Evolutionary conservation across 768 basidiomycete genomes (phyloP).

Genomic region (Paxillus involutus): DNA sequence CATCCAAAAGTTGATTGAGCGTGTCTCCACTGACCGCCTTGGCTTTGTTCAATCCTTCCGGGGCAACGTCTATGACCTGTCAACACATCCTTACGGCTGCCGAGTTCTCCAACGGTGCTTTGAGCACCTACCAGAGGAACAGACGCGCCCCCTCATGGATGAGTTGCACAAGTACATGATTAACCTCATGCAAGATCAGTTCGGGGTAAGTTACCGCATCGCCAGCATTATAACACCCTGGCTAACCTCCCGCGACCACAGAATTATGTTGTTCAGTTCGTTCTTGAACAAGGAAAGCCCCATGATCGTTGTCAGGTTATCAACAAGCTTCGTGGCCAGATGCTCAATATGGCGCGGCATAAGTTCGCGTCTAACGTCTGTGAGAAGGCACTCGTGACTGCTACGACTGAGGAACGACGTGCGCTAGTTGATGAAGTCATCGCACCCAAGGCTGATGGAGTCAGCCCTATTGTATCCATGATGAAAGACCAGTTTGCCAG

Average conservation of each 20-base stretch:
- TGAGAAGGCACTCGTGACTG: conserved; percentile 80
- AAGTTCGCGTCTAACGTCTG: conserved; percentile 97
- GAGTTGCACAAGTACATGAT: conserved; percentile 74
- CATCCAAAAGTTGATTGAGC: conserved; percentile 86
- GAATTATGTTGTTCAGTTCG: conserved; percentile 96
- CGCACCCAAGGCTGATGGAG: conserved; percentile 58
- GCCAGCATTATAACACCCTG: background rate
- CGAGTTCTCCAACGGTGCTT: conserved; percentile 93
- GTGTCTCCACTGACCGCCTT: conserved; percentile 73
- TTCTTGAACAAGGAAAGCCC: conserved; percentile 76
- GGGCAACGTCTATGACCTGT: conserved; percentile 76
- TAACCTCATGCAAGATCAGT: conserved; percentile 85
- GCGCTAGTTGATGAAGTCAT: conserved; percentile 83
- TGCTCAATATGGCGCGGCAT: conserved; percentile 78
- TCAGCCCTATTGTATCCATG: conserved; percentile 63
- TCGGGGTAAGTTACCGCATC: conserved; percentile 60
- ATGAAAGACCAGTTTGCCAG: conserved; percentile 91
- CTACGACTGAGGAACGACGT: conserved; percentile 62
- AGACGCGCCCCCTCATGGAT: conserved; percentile 71
- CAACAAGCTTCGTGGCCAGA: conserved; percentile 68
- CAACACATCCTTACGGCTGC: conserved; percentile 91
- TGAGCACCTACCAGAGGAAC: conserved; percentile 73
- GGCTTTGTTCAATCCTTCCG: conserved; percentile 74
- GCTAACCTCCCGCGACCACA: conserved; percentile 29
- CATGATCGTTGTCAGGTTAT: conserved; percentile 71